These are phyloP conservation scores for Venturia carpophila DNA, from an alignment of 2,329 filamentous ascomycete species.

Conservation along the genomic window DNA sequence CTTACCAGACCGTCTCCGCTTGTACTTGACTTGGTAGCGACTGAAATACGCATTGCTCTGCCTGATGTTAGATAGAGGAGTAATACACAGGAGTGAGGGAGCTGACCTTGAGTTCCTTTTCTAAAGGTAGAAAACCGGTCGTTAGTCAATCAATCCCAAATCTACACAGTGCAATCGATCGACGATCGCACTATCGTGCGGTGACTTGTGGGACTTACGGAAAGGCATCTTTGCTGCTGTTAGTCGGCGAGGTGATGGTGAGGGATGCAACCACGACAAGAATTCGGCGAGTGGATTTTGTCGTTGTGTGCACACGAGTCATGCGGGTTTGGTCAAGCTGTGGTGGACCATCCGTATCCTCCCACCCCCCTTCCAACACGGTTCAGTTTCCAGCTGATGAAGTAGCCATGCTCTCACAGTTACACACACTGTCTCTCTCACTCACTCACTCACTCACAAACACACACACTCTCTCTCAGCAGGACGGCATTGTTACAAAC, in stretches of 20 bases:
- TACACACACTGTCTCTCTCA: too few species aligned
- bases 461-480: too few species aligned
- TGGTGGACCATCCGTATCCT: background rate
- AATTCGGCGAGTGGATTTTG: background rate
- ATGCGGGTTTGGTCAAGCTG: background rate
- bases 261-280: background rate
- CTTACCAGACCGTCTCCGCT: slow-evolving; percentile 74
- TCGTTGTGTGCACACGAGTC: slow-evolving; percentile 5
- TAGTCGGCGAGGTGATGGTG: background rate
- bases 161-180: slow-evolving; percentile 9
- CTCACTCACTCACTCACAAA: too few species aligned
- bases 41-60: slow-evolving; percentile 41
- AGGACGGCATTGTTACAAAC: too few species aligned
- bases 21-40: slow-evolving; percentile 99
- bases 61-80: background rate
- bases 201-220: slow-evolving; percentile 2
- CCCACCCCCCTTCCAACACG: background rate
- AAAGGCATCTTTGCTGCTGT: slow-evolving; percentile 6
- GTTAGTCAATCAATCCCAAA: slow-evolving; percentile 21
- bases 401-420: too few species aligned
- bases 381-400: background rate
- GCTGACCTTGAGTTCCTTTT: slow-evolving; percentile 15
- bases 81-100: slow-evolving; percentile 5
- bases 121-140: slow-evolving; percentile 8
- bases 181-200: slow-evolving; percentile 6